Percentiles rank a stretch among this genome's conserved stretches.
Evolutionary conservation across 2,329 filamentous ascomycete genomes (phyloP).

Genomic region (Mycogone perniciosa): DNA sequence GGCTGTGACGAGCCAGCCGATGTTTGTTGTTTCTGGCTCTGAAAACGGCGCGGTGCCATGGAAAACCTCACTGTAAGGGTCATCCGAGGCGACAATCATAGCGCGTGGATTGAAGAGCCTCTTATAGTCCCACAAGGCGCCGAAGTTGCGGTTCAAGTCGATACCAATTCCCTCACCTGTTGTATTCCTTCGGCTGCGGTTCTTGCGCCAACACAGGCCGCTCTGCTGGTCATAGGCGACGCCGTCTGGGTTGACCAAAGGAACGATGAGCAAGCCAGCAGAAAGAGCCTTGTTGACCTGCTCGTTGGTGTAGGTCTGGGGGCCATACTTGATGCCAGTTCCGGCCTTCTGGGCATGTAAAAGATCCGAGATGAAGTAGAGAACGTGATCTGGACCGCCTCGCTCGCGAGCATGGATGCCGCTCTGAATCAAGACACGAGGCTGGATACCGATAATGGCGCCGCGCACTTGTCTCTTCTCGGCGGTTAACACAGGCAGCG

Average conservation of each 20-base stretch:
- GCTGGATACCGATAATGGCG: constrained; percentile 39
- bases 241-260: constrained; percentile 50
- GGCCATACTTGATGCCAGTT: constrained; percentile 46
- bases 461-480: constrained; percentile 35
- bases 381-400: constrained; percentile 47
- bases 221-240: constrained; percentile 45
- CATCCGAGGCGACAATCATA: constrained; percentile 29
- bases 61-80: constrained; percentile 41
- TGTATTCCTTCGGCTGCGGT: constrained; percentile 40
- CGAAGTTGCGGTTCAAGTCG: constrained; percentile 52
- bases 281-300: constrained; percentile 46
- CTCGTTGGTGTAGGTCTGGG: constrained; percentile 42
- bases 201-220: constrained; percentile 50
- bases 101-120: constrained; percentile 33
- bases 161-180: constrained; percentile 35
- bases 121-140: constrained; percentile 50
- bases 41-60: constrained; percentile 46
- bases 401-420: constrained; percentile 54
- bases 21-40: constrained; percentile 50
- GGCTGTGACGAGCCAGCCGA: constrained; percentile 45
- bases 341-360: constrained; percentile 45
- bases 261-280: constrained; percentile 47
- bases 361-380: constrained; percentile 53
- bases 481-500: constrained; percentile 37
- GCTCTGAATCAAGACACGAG: constrained; percentile 46